Conservation (phyloP, 176 grass and related monocot genomes). For the Urochloa ruziziensis region DNA sequence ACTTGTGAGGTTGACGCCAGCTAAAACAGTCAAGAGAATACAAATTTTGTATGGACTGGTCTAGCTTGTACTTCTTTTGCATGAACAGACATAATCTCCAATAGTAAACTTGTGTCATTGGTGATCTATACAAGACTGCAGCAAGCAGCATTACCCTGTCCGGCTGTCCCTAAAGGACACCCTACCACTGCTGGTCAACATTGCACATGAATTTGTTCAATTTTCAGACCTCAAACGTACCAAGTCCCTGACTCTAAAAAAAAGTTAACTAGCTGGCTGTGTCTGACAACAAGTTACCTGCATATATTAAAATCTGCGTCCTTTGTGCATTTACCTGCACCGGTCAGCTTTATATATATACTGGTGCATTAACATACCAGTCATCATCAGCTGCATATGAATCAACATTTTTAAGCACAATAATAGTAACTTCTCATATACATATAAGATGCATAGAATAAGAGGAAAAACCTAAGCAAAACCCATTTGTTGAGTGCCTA, state of each 20-base stretch:
- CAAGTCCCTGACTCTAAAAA: background rate
- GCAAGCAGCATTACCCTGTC: too few relatives aligned
- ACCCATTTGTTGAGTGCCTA: background rate
- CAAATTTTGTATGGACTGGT: slow-evolving; percentile 19
- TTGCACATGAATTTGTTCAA: slow-evolving; percentile 8
- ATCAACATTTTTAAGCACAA: background rate
- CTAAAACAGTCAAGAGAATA: slow-evolving; percentile 17
- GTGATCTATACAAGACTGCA: background rate
- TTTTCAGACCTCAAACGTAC: background rate
- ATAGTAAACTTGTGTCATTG: slow-evolving; percentile 38
- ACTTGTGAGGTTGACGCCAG: background rate
- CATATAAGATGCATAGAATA: slow-evolving; percentile 2
- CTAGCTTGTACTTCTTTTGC: background rate
- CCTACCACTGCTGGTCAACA: background rate
- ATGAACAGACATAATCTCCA: slow-evolving; percentile 19
- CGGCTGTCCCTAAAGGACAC: background rate
- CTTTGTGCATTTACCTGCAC: background rate
- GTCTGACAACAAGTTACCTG: background rate
- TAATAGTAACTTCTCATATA: background rate
- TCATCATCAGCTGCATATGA: background rate
- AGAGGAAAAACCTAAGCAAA: background rate
- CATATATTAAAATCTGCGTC: background rate
- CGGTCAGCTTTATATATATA: background rate
- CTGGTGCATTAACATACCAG: background rate
- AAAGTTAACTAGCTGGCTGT: background rate